Base-by-base conservation (phyloP, 768 basidiomycete genomes). In the Amanita pallidorosea region DNA sequence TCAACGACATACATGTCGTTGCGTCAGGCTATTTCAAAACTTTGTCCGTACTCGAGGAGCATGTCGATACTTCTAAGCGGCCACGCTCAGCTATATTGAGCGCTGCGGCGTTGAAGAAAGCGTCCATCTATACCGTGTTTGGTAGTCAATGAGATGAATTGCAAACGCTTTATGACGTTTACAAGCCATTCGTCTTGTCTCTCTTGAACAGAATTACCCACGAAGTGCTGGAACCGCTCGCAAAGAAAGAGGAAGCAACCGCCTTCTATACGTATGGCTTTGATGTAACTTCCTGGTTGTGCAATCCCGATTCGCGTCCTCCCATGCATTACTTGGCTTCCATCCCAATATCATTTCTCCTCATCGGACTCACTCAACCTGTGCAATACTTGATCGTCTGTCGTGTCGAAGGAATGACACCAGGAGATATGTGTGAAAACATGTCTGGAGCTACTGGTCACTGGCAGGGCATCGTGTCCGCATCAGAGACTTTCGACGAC, bases 81-180 rank as follows among this genome's bases (percentile, higher is more conserved):
- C 77, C 83, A 9, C 54, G 76, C 43, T 83, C 88, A 23, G 83
- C 87, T 9, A 79, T 94, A 20, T 67, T 94, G 52, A 65, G 71
- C 9, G 82, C 84, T 35, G 79, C 80, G 31, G 60, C 67, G 42
- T 63, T 73, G n/a, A 77, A 79, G 42, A 76, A 83, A 40, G 84
- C 80, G 49, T 86, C 77, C 43, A 70, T 97, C 59, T 97, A 87
- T 68, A 94, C 91, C 47, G 72, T 99, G 36, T 99, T 99, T 63
- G 95, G 95, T 47, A 96, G 96, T 12, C 96, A 99, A 67, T 67
- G 96, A 98, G 63, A 88, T 95, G 96, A 98, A 65, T 77, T 99
- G 17, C 88, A 95, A 70, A 70, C 74, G 45, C 82, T 98, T 47
- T 93, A 88, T 68, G 86, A 96, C 68, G 87, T 80, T 54, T 98